Evolutionary conservation across 1,284 basidiomycete genomes (phyloP).

Genomic region (Ustilago hordei): DNA sequence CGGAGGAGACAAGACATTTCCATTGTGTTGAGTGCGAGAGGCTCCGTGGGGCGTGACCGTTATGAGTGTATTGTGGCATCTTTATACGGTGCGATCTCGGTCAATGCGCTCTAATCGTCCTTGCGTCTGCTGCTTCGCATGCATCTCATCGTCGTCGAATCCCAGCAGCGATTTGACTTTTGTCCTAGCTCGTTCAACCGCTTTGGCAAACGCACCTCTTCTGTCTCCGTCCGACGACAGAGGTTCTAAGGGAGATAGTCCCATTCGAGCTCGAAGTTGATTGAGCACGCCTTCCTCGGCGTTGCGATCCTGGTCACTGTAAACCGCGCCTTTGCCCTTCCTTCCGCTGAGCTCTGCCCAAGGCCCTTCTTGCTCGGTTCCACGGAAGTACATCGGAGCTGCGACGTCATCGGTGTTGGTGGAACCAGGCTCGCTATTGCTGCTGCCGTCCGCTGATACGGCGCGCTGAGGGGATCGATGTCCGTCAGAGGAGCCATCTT

Average conservation of each 20-base stretch:
- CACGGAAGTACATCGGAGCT: slow-evolving; percentile 30
- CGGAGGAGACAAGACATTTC: no score
- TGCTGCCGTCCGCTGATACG: neutral
- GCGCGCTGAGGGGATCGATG: neutral
- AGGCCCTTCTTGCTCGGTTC: slow-evolving; percentile 39
- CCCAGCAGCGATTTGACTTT: slow-evolving; percentile 38
- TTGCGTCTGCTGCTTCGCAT: slow-evolving; percentile 38
- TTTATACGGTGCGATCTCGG: slow-evolving; percentile 35
- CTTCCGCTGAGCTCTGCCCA: slow-evolving; percentile 46
- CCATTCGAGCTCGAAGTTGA: slow-evolving; percentile 29
- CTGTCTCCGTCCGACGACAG: slow-evolving; percentile 8
- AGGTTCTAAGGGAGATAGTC: slow-evolving; percentile 29
- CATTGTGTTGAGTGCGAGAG: no score
- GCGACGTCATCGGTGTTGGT: neutral
- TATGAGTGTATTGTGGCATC: neutral
- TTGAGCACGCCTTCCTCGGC: slow-evolving; percentile 44
- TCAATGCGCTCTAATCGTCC: slow-evolving; percentile 40
- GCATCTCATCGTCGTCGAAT: slow-evolving; percentile 36
- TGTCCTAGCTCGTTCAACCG: slow-evolving; percentile 7
- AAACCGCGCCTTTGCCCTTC: slow-evolving; percentile 41
- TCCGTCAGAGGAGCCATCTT: slow-evolving; percentile 15
- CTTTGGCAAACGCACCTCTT: slow-evolving; percentile 16
- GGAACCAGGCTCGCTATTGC: neutral
- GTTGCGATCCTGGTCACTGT: slow-evolving; percentile 46
- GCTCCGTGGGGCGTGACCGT: no score